Percentiles rank a stretch among this genome's conserved stretches.
phyloP scores from a whole-genome alignment of 176 grass and related monocot genomes.

The Eremochloa ophiuroides region DNA sequence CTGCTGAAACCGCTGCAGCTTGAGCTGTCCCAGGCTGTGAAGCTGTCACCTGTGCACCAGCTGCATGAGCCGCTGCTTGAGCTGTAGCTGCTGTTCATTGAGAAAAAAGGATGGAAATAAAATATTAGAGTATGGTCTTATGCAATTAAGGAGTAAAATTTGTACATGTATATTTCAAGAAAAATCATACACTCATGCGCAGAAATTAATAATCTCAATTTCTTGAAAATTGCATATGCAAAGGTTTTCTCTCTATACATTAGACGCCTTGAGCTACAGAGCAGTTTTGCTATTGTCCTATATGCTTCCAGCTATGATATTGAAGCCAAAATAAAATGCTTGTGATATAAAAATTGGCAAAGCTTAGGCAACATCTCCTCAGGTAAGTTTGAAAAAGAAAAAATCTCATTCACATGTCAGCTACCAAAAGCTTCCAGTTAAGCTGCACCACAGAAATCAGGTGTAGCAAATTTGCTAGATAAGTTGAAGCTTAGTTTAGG shows the following conservation, averaged over 20 bases:
- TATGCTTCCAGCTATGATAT: background rate
- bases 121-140: conserved; percentile 23
- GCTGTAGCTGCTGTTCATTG: conserved; percentile 22
- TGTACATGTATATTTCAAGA: background rate
- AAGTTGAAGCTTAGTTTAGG: background rate
- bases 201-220: background rate
- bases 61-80: background rate
- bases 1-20: conserved; percentile 27
- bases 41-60: conserved; percentile 13
- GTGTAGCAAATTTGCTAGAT: background rate
- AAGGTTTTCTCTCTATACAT: background rate
- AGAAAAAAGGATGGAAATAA: background rate
- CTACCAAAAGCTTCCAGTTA: conserved; percentile 14
- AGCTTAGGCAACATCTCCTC: background rate
- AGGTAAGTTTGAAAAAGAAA: background rate
- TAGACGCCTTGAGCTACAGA: background rate
- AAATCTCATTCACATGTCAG: background rate
- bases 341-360: background rate
- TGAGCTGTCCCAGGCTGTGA: conserved; percentile 40
- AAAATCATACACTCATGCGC: background rate
- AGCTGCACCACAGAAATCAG: background rate
- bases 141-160: background rate
- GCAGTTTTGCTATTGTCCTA: background rate
- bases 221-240: background rate
- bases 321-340: conserved; percentile 3